A percentile compares a stretch with the other conserved stretches of the same genome.
These are phyloP conservation scores for Backusella luteola DNA, from an alignment of 192 early-diverging fungal species.

Conservation along the genomic window DNA sequence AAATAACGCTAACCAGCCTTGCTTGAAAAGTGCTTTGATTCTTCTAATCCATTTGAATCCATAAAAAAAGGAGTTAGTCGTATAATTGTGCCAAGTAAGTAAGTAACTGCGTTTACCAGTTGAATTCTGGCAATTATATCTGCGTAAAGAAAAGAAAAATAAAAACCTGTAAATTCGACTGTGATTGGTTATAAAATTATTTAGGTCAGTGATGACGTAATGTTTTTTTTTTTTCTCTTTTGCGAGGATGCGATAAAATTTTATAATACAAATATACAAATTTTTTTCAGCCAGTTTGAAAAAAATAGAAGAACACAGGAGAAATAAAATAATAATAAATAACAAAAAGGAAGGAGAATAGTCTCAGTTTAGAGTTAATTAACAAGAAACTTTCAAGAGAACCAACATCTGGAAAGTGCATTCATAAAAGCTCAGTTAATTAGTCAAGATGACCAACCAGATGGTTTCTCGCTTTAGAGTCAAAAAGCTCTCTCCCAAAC, in stretches of 20 bases:
- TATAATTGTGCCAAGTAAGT: too few relatives aligned
- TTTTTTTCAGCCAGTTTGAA: background rate
- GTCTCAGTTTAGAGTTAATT: background rate
- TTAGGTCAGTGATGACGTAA: background rate
- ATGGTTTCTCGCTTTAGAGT: slow-evolving; percentile 62
- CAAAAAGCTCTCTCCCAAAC: slow-evolving; percentile 89
- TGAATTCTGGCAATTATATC: too few relatives aligned
- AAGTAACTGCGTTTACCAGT: too few relatives aligned
- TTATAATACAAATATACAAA: slow-evolving; percentile 14
- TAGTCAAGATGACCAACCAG: slow-evolving; percentile 26
- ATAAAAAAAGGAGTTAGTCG: too few relatives aligned
- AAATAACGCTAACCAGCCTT: too few relatives aligned
- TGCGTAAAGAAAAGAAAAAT: background rate
- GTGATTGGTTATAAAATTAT: background rate
- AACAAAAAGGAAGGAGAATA: background rate
- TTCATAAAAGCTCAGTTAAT: background rate
- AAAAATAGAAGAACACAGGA: slow-evolving; percentile 6
- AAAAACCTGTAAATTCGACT: background rate
- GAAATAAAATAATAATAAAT: slow-evolving; percentile 7
- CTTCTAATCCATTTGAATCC: too few relatives aligned
- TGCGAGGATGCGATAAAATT: background rate
- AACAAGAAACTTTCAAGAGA: background rate
- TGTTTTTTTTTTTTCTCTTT: background rate
- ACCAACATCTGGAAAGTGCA: slow-evolving; percentile 4
- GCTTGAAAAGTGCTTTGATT: too few relatives aligned